Conservation (phyloP, 805 yeast genomes). For the Candida koratica region DNA sequence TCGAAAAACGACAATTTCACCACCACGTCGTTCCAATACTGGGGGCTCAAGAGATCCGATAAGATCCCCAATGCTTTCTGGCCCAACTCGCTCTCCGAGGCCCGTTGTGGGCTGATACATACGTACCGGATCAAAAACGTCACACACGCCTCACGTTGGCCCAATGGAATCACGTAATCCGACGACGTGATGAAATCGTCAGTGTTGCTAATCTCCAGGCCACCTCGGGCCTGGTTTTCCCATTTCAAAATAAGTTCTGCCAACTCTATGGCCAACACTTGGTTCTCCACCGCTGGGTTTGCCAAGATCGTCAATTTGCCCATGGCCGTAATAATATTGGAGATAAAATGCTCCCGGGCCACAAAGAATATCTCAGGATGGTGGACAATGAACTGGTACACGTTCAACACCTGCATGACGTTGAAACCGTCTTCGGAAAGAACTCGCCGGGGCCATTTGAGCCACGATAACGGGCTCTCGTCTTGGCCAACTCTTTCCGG, state of each 20-base stretch:
- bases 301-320: conserved; percentile 79
- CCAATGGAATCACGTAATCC: conserved; percentile 61
- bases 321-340: conserved; percentile 87
- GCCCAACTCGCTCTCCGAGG: conserved; percentile 79
- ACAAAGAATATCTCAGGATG: conserved; percentile 81
- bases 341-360: conserved; percentile 84
- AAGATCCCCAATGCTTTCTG: conserved; percentile 76
- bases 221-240: conserved; percentile 56
- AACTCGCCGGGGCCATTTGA: conserved; percentile 92
- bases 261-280: conserved; percentile 79
- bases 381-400: conserved; percentile 83
- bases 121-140: conserved; percentile 84
- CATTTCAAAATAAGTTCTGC: conserved; percentile 82
- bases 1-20: conserved; percentile 86
- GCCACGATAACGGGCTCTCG: conserved; percentile 66
- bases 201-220: conserved; percentile 7
- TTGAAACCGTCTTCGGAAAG: conserved; percentile 86
- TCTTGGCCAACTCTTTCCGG: conserved; percentile 55
- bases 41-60: conserved; percentile 65
- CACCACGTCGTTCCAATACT: conserved; percentile 84
- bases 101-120: conserved; percentile 80
- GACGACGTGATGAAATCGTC: conserved; percentile 45
- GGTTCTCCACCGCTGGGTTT: conserved; percentile 76
- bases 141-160: conserved; percentile 84
- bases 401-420: conserved; percentile 78